These are phyloP conservation scores for Cordyceps fumosorosea DNA, from an alignment of 2,329 filamentous ascomycete species.

Conservation along the genomic window DNA sequence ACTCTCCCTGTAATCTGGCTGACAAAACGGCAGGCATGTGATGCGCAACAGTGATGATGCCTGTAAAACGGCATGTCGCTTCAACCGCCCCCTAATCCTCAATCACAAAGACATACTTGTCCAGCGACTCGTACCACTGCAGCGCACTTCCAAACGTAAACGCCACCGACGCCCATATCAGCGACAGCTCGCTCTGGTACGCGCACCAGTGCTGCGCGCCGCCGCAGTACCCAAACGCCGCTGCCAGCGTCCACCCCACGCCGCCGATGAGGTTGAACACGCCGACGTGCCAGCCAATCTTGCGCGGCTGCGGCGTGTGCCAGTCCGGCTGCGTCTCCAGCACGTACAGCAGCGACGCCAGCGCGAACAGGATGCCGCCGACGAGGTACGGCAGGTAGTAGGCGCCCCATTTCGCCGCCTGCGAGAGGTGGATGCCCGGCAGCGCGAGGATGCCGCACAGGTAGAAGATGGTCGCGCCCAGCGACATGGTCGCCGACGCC, in stretches of 20 bases:
- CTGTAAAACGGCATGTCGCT: too few species aligned
- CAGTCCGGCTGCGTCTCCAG: constrained; percentile 57
- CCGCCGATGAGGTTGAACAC: constrained; percentile 57
- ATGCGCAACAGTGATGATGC: too few species aligned
- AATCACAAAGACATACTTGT: constrained; percentile 17
- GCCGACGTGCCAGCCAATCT: constrained; percentile 60
- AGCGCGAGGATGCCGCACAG: constrained; percentile 55
- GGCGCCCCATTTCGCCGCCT: constrained; percentile 40
- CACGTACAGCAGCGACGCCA: constrained; percentile 53
- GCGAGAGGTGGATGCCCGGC: constrained; percentile 47
- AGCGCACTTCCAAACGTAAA: constrained; percentile 18
- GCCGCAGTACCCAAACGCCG: constrained; percentile 43
- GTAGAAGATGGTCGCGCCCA: constrained; percentile 51
- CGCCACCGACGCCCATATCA: constrained; percentile 20
- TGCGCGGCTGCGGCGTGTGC: constrained; percentile 47
- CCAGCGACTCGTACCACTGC: constrained; percentile 20
- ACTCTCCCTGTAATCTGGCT: too few species aligned
- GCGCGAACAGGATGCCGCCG: constrained; percentile 54
- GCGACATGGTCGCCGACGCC: constrained; percentile 48
- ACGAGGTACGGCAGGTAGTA: constrained; percentile 54
- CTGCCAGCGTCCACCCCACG: constrained; percentile 54
- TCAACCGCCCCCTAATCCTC: background rate
- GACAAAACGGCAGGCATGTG: too few species aligned
- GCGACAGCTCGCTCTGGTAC: constrained; percentile 35
- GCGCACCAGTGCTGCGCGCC: constrained; percentile 24